Base-by-base conservation (phyloP, 2,329 filamentous ascomycete genomes). In the Paracorniculantispora psalliotae region DNA sequence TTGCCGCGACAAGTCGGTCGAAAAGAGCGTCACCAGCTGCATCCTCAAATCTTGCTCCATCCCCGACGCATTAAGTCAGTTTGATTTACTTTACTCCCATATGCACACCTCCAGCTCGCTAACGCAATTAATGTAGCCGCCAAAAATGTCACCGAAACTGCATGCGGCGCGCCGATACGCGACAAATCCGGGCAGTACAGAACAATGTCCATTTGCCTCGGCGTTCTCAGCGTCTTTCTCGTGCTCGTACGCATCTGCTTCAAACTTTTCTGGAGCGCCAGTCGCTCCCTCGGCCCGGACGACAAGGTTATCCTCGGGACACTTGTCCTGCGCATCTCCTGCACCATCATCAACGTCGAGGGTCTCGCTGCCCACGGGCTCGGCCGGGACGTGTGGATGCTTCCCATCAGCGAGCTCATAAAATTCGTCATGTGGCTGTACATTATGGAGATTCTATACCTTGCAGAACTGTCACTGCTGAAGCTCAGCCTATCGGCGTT, bases 401-500 rank as follows among this genome's bases (percentile, higher is more conserved):
- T 83, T 4, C 61, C 69, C 0, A 67, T 71, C 0, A 65, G 71
- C 0, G 63, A 73, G 17, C 74, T 84, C 48, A 78, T 74, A 28
- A 65, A 66, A 10, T 79, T 83, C 28, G 66, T 73, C 8, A 69
- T 71, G 26, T 74, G 68, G 63, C 75, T 81, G 23, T 81, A 76
- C 62, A 64, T 73, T 60, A 71, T 73, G 64, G 74, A 76, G 23
- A 62, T 72, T 7, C 53, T 80, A 23, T 82, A 84, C 66, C 81
- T 82, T 63, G 55, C 68, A 3, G 69, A 77, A 17, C 67, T 81
- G 13, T 69, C 76, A 1, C 67, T 81, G 26, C 71, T 80, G 17
- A 82, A 84, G 62, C 67, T 81, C 4, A 76, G 81, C 0, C 71
- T 85, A 25, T 69, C 85, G 1, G 73, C 80, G 64, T 83, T 85